Evolutionary conservation across 306 rosid genomes (phyloP).

Genomic region (Fragaria iinumae): DNA sequence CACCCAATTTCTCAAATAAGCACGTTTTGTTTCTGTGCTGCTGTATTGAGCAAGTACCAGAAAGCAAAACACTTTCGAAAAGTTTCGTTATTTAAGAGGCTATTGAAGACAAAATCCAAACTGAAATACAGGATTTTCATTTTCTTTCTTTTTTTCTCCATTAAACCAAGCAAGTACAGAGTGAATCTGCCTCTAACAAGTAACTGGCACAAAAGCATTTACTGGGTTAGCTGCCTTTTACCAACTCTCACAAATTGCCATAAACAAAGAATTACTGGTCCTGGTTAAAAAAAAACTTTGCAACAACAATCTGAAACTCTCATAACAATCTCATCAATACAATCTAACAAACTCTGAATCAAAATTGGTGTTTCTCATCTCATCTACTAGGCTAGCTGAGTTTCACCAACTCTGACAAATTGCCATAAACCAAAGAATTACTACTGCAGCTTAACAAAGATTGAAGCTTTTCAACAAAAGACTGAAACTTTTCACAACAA

Average conservation of each 20-base stretch:
- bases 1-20: neutral
- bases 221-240: neutral
- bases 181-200: neutral
- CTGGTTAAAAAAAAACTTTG: slow-evolving; percentile 17
- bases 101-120: neutral
- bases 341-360: slow-evolving; percentile 5
- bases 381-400: neutral
- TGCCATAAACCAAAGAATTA: neutral
- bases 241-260: neutral
- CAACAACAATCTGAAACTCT: slow-evolving; percentile 19
- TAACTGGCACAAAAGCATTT: neutral
- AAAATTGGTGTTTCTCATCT: slow-evolving; percentile 1
- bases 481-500: slow-evolving; percentile 5
- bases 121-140: neutral
- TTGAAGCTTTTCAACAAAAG: slow-evolving; percentile 25
- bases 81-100: neutral
- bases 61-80: neutral
- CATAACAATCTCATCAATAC: neutral
- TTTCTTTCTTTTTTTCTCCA: neutral
- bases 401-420: neutral
- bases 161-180: slow-evolving; percentile 1
- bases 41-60: neutral
- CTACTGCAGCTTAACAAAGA: neutral
- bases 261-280: neutral
- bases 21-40: neutral